These are phyloP conservation scores for Fallopia convolvulus DNA, from an alignment of 148 eudicot genomes.

Conservation along the genomic window DNA sequence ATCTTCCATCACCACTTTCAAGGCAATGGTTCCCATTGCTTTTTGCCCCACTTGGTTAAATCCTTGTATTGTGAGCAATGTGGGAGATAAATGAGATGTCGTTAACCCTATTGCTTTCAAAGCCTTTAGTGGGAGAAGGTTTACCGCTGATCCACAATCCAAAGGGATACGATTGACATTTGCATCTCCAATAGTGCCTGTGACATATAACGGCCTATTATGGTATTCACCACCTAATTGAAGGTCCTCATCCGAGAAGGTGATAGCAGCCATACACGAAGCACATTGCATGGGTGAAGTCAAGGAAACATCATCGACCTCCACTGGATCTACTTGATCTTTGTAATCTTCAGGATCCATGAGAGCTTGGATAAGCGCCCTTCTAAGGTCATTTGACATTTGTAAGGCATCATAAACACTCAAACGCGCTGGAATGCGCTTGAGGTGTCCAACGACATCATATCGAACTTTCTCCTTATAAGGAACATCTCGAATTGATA, in stretches of 20 bases:
- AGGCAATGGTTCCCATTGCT: background rate
- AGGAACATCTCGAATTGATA: background rate
- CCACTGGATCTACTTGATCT: background rate
- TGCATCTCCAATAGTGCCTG: background rate
- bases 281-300: background rate
- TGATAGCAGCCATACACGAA: background rate
- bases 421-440: background rate
- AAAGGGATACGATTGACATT: background rate
- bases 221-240: background rate
- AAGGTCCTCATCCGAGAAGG: background rate
- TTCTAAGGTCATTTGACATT: background rate
- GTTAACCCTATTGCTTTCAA: background rate
- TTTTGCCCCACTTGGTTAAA: background rate
- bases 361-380: background rate
- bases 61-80: background rate
- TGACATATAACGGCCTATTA: background rate
- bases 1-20: background rate
- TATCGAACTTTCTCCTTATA: background rate
- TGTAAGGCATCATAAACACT: background rate
- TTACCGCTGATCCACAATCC: background rate
- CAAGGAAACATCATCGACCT: background rate
- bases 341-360: background rate
- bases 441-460: background rate
- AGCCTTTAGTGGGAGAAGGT: background rate
- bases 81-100: background rate